Conservation (phyloP, 2,329 filamentous ascomycete species). For the Xylariomycetidae sp. region DNA sequence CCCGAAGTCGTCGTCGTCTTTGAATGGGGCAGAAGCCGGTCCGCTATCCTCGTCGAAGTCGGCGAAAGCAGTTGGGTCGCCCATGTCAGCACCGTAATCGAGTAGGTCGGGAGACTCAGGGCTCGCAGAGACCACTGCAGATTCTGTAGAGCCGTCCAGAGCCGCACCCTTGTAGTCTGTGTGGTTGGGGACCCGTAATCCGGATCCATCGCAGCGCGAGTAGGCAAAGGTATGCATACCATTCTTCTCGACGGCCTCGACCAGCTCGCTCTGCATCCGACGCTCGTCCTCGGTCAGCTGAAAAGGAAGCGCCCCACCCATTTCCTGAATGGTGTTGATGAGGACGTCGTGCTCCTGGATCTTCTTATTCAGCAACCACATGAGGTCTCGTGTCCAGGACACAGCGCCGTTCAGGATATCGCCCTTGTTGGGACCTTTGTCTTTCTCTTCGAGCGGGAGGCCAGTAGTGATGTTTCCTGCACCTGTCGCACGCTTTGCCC, state of each 20-base stretch:
- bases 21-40: conserved; percentile 66
- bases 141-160: conserved; percentile 45
- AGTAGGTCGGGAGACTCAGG: conserved; percentile 38
- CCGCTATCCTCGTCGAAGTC: conserved; percentile 67
- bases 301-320: conserved; percentile 73
- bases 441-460: conserved; percentile 90
- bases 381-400: conserved; percentile 93
- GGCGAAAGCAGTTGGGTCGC: conserved; percentile 53
- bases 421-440: conserved; percentile 97
- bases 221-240: conserved; percentile 73
- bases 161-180: conserved; percentile 86
- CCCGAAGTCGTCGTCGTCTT: conserved; percentile 89
- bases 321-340: conserved; percentile 63
- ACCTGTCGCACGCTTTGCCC: conserved; percentile 71
- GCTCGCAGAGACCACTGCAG: conserved; percentile 44
- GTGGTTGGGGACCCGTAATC: conserved; percentile 84
- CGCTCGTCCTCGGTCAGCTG: conserved; percentile 85
- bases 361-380: conserved; percentile 93
- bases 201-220: conserved; percentile 74
- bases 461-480: conserved; percentile 86
- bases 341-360: conserved; percentile 85
- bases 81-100: conserved; percentile 38
- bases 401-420: conserved; percentile 97
- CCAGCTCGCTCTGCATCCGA: conserved; percentile 89
- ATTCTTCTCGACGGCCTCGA: conserved; percentile 80